A percentile compares a stretch with the other conserved stretches of the same genome.
These are phyloP conservation scores for Cladosporium austrohemisphaericum DNA, from an alignment of 2,329 filamentous ascomycete species.

Conservation along the genomic window DNA sequence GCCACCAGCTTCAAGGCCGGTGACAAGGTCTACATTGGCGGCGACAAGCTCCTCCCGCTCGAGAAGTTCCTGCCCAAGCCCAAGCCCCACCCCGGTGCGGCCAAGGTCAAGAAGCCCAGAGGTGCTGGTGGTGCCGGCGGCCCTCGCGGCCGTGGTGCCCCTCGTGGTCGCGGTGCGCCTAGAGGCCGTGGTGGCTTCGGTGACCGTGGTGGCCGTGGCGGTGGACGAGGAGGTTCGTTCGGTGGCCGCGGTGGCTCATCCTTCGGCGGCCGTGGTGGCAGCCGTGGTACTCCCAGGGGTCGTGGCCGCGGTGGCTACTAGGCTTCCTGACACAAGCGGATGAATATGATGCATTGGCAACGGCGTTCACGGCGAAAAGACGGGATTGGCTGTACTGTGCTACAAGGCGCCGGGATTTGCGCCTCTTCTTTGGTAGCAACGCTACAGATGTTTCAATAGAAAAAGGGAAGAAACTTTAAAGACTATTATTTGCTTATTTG, in stretches of 20 bases:
- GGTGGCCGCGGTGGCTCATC: conserved; percentile 53
- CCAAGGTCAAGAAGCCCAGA: conserved; percentile 67
- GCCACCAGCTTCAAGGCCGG: conserved; percentile 90
- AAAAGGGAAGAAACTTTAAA: conserved; percentile 13
- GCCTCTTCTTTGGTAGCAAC: conserved; percentile 15
- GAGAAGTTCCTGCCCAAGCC: conserved; percentile 97
- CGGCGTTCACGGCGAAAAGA: conserved; percentile 15
- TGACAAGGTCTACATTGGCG: conserved; percentile 94
- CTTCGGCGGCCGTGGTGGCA: conserved; percentile 37
- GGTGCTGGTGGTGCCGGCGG: conserved; percentile 48
- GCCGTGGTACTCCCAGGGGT: conserved; percentile 32
- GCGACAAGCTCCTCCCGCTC: conserved; percentile 89
- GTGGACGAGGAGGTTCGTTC: conserved; percentile 38
- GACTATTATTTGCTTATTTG: background rate
- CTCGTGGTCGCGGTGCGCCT: conserved; percentile 53
- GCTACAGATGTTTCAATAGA: conserved; percentile 17
- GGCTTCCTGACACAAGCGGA: conserved; percentile 11
- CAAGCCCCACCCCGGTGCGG: conserved; percentile 63
- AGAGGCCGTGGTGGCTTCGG: conserved; percentile 44
- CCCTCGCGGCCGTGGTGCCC: conserved; percentile 46
- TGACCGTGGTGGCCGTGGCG: conserved; percentile 49
- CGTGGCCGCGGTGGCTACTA: conserved; percentile 34
- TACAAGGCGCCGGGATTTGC: conserved; percentile 13
- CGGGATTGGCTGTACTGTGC: conserved; percentile 12
- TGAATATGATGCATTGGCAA: conserved; percentile 15